Evolutionary conservation across 805 yeast genomes (phyloP), one percentile per base, ranked within the genome.

Genomic region (Kurtzmaniella fragi): DNA sequence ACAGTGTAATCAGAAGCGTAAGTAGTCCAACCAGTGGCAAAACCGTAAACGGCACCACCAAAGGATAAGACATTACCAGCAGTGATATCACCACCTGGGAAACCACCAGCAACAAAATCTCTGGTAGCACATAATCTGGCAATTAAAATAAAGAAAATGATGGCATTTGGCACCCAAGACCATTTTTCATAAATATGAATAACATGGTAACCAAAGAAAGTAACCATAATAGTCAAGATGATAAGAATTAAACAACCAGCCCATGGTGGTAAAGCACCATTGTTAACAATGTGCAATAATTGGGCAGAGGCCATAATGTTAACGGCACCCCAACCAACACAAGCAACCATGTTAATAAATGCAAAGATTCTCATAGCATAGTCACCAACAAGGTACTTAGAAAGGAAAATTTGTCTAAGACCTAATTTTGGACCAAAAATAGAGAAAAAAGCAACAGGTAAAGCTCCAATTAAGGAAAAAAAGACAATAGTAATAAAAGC

Each of bases 241-340:
- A 84, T 75, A 51, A 90, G 67, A 42, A 90, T 75, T 38, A 90
- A 53, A 62, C 95, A 82, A 28, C 93, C 96, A 29, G 88, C 96
- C 93, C 95, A 85, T 29, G 91, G 84, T 31, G 97, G 96, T 49
- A 83, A 67, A 20, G 67, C 66, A 29, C 69, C 70, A 44, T 70
- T 67, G 68, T 87, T 87, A 44, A 90, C 82, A 56, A 84, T 78
- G 63, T 82, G 80, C 43, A 89, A 69, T 46, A 89, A 67, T 61
- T 87, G 93, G 17, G 96, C 95, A 28, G 93, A 80, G 25, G 89
- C 84, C 77, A 89, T 84, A 45, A 85, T 86, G 64, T 90, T 90
- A 35, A 88, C 91, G 8, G 95, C 87, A 62, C 93, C 85, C 97
- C 97, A 90, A 52, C 97, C 96, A 40, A 89, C 78, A 75, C 95